A percentile compares a stretch with the other conserved stretches of the same genome.
Evolutionary conservation across 2,329 filamentous ascomycete species (phyloP).

Genomic region (Colletotrichum echinochloae): DNA sequence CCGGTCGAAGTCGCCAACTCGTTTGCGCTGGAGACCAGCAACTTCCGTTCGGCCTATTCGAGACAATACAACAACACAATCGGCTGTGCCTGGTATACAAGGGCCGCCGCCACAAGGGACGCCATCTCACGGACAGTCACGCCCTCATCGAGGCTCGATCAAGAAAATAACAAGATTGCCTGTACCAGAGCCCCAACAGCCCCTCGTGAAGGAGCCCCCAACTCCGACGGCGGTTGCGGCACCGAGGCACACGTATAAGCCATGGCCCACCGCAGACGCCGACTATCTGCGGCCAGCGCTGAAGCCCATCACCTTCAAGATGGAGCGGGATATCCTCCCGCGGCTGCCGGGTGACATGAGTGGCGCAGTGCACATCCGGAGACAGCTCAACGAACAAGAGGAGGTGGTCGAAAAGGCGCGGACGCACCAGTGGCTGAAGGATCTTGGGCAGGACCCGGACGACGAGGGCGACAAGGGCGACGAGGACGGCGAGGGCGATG

Average conservation of each 20-base stretch:
- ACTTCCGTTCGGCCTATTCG: not conserved
- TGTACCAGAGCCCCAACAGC: not conserved
- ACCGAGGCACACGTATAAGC: not conserved
- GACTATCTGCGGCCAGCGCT: conserved; percentile 11
- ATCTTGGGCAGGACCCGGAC: not conserved
- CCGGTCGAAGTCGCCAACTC: not conserved
- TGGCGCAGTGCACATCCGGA: conserved; percentile 10
- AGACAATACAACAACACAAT: not conserved
- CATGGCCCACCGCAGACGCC: conserved; percentile 21
- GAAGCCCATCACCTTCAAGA: conserved; percentile 6
- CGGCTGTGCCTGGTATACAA: not conserved
- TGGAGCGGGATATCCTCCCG: not conserved
- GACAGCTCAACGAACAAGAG: conserved; percentile 19
- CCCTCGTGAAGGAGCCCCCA: not conserved
- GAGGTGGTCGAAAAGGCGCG: not conserved
- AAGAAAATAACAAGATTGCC: not conserved
- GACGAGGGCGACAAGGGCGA: not conserved
- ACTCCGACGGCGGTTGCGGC: not conserved
- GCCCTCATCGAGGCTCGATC: not conserved
- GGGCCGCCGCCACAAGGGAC: too few species aligned
- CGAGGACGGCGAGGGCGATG: not conserved
- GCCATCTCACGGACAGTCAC: not conserved
- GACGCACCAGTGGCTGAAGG: not conserved
- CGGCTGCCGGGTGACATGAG: conserved; percentile 14
- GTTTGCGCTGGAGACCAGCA: not conserved